Conservation (phyloP, 192 early-diverging fungal genomes). For the Podila clonocystis region DNA sequence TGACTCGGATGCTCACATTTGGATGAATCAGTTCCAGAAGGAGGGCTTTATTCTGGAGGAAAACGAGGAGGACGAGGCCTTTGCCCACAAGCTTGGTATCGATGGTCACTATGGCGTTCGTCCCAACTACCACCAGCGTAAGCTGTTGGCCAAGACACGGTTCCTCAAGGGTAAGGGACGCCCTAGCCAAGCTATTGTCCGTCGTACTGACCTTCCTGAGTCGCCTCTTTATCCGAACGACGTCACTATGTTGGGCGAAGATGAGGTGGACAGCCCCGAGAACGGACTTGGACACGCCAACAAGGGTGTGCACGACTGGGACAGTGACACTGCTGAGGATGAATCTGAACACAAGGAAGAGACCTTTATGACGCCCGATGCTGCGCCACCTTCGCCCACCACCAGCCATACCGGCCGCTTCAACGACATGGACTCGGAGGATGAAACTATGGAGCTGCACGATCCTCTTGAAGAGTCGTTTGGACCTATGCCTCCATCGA, state of each 20-base stretch:
- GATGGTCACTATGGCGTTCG: constrained; percentile 49
- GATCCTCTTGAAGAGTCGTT: constrained; percentile 40
- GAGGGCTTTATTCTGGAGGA: constrained; percentile 57
- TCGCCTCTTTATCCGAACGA: constrained; percentile 47
- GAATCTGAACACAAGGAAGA: constrained; percentile 54
- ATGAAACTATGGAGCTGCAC: constrained; percentile 29
- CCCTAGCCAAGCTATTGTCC: constrained; percentile 14
- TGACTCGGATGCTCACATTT: constrained; percentile 70
- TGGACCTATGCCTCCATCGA: constrained; percentile 44
- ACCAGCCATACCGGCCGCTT: constrained; percentile 45
- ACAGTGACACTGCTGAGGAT: constrained; percentile 53
- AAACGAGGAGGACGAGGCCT: constrained; percentile 49
- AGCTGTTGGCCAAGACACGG: constrained; percentile 21
- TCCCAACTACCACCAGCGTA: constrained; percentile 35
- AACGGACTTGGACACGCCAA: neutral
- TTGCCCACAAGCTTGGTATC: constrained; percentile 45
- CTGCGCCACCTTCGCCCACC: constrained; percentile 24
- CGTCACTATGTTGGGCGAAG: constrained; percentile 46
- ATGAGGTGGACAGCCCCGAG: constrained; percentile 18
- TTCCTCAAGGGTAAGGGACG: constrained; percentile 37
- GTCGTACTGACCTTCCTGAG: constrained; percentile 33
- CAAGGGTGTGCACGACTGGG: constrained; percentile 31
- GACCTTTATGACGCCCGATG: constrained; percentile 37
- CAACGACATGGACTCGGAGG: constrained; percentile 39
- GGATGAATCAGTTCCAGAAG: constrained; percentile 56